Evolutionary conservation across 2,329 filamentous ascomycete species (phyloP).

Genomic region (Fusarium austroafricanum): DNA sequence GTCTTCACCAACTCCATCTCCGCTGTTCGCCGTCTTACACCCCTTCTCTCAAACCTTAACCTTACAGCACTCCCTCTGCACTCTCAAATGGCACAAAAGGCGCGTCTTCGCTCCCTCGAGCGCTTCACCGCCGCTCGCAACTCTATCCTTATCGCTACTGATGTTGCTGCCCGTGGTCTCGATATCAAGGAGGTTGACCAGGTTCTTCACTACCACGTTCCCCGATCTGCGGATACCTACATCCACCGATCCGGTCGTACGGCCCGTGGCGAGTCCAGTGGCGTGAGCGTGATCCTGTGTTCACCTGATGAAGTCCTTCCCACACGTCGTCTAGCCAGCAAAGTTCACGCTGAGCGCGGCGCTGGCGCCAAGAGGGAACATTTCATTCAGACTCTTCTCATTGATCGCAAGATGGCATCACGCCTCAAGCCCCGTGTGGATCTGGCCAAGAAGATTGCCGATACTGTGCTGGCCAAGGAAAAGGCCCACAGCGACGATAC

Average conservation of each 20-base stretch:
- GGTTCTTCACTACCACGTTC: conserved; percentile 95
- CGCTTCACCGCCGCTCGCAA: conserved; percentile 79
- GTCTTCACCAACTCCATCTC: conserved; percentile 98
- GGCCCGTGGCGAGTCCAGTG: conserved; percentile 81
- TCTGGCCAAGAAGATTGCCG: conserved; percentile 88
- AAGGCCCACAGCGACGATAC: conserved; percentile 86
- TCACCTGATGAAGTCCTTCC: conserved; percentile 90
- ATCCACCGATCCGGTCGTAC: conserved; percentile 96
- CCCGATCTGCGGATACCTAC: conserved; percentile 90
- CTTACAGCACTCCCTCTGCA: conserved; percentile 83
- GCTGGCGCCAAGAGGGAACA: conserved; percentile 64
- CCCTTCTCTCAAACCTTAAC: conserved; percentile 84
- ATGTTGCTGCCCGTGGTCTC: conserved; percentile 91
- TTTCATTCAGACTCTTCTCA: conserved; percentile 82
- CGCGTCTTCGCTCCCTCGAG: conserved; percentile 91
- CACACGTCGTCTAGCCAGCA: conserved; percentile 84
- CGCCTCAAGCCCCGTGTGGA: conserved; percentile 81
- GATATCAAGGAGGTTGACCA: conserved; percentile 92
- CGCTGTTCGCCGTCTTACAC: conserved; percentile 85
- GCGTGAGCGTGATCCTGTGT: conserved; percentile 88
- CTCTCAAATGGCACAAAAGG: conserved; percentile 96
- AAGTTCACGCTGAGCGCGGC: conserved; percentile 78
- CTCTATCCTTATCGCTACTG: conserved; percentile 86
- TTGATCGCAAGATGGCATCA: conserved; percentile 82
- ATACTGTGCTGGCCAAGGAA: conserved; percentile 85